Evolutionary conservation across 2,329 filamentous ascomycete species (phyloP), one percentile per base, ranked within the genome.

Genomic region (Colletotrichum spinosum): DNA sequence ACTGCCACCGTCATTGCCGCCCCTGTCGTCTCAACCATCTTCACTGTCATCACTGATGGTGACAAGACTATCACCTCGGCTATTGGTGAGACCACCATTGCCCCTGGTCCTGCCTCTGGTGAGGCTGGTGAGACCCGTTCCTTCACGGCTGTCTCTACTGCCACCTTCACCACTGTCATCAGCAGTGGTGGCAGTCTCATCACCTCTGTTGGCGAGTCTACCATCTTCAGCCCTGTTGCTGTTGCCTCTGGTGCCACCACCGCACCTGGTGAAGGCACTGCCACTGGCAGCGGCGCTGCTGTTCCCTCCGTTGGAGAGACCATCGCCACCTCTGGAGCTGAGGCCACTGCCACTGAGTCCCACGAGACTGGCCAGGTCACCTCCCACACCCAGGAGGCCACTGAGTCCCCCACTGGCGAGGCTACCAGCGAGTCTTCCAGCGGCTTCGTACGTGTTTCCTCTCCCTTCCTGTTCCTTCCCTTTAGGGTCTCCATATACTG

Each of bases 61-160:
- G 80, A 79, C 52, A 80, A 75, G 67, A 72, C 78, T 53, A 75
- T 76, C 69, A 78, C 73, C 67, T 77, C 76, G 46, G 60, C 77
- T 39, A 72, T 77, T 53, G 73, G 72, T 10, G 33, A 52, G 46
- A 66, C 66, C 25, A 68, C 63, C 15, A 25, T 67, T 17, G 45
- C 17, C 13, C 39, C 54, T 37, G 52, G 33, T 39, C 44, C 63
- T 17, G 45, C 17, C 13, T 35, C 54, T 37, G 52, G 33, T 39
- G 49, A 53, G 37, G 53, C 34, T n/a, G 48, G 56, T 38, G 39
- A 48, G 58, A 50, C 52, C 42, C 51, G 33, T n/a, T 55, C 48
- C 35, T 49, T 42, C 13, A 70, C 74, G 46, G 76, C 79, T n/a
- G 72, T 79, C 25, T 71, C 73, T 41, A 80, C 79, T 52, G 70